Base-by-base conservation (phyloP, 805 yeast species). In the Metschnikowia chrysomelidarum region DNA sequence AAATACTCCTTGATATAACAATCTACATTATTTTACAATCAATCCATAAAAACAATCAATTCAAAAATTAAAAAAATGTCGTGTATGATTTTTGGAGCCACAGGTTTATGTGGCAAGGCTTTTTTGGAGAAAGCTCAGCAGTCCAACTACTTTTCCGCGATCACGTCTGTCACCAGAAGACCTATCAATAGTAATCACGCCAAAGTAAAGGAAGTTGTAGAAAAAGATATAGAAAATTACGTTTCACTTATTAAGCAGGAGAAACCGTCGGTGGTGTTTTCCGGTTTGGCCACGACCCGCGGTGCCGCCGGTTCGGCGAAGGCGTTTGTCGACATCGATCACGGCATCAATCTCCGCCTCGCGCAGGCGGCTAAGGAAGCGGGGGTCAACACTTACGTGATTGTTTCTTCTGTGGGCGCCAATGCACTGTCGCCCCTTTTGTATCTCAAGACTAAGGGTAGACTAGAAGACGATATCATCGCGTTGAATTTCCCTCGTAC, bases 351-450 rank as follows among this genome's bases (percentile, higher is more conserved):
- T 52, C 55, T 75, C 25, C 76, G 69, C 24, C 62, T 82, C 23
- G 94, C 95, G 4, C 73, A 76, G 47, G 81, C 80, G 5, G 95
- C 95, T 1, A 81, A 76, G 53, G 76, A 66, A 4, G 71, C 74
- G 2, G 93, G 93, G 1, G 77, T 77, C 46, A 69, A 72, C 24
- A 82, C 87, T 1, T 78, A 75, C 44, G 79, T 88, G 3, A 54
- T 88, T 10, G 72, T 88, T 4, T 78, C 88, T 3, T 64, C 88
- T 3, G 32, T 51, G 0, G 87, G 87, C n/a, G 87, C 96, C 0
- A 66, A 64, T 39, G 49, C 73, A 0, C 46, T 52, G 22, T 83
- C 95, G 0, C 48, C 47, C n/a, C 66, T 85, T 26, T 71, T 80
- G 4, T 88, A 87, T 50, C 34, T 75, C 27, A 69, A 69, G 47